Evolutionary conservation across 257 asterid genomes (phyloP), one percentile per base, ranked within the genome.

Genomic region (Vinca minor): DNA sequence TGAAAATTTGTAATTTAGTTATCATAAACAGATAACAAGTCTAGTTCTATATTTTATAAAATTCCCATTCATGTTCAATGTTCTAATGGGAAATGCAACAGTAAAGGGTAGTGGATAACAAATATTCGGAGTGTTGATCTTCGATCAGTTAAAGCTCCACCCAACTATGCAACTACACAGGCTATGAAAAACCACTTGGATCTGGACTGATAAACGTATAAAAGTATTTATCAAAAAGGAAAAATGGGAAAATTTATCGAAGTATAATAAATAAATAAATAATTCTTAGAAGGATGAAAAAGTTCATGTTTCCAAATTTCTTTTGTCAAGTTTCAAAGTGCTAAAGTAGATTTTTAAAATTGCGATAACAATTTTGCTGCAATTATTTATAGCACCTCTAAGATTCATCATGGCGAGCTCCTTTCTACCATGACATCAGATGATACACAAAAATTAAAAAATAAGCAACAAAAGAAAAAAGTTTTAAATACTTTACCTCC

Each of bases 401-500:
- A 55, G 26, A 31, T 29, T 53, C 5, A 53, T 53, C 59, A 28
- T 56, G 15, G 13, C 10, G 15, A 44, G 1, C n/a, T 6, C 3
- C 25, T 55, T 17, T 1, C 3, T 55, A 53, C n/a, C n/a, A 25
- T 31, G 34, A 28, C 1, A 55, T 55, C 23, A 29, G 39, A 55
- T 55, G 20, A 26, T 11, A 26, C 20, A 1, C 10, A 53, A 53
- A 53, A 3, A 25, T 53, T n/a, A 26, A 14, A 26, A 9, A 11
- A 12, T 12, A 36, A 36, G 39, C 12, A 23, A 39, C 13, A 32
- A 10, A 14, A 45, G 31, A 25, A 52, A 25, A 50, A 15, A 21
- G 7, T 50, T 42, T 36, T n/a, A 42, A 63, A 67, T 34, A 44
- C 59, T 13, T 55, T 81, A 92, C 98, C 98, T 89, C 98, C 71